Evolutionary conservation across 345 rosid genomes (phyloP).

Genomic region (Limnanthes douglasii): DNA sequence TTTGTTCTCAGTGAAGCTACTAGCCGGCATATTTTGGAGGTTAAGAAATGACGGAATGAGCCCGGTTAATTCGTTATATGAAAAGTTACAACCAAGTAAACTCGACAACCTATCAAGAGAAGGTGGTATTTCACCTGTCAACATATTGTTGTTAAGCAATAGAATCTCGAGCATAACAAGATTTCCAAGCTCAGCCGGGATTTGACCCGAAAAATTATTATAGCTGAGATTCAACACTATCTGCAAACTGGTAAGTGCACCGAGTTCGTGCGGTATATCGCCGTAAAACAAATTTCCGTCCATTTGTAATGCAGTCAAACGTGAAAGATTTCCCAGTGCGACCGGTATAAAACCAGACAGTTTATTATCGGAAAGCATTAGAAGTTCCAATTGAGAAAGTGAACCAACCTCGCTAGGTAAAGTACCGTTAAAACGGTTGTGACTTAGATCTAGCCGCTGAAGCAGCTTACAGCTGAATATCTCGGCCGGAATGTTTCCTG

Average conservation of each 20-base stretch:
- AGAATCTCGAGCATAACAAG: conserved; percentile 44
- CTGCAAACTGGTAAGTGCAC: conserved; percentile 56
- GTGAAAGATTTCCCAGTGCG: conserved; percentile 43
- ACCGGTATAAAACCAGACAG: conserved; percentile 42
- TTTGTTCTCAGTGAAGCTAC: conserved; percentile 43
- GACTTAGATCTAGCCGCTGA: conserved; percentile 75
- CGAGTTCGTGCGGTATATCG: conserved; percentile 41
- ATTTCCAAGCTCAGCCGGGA: conserved; percentile 64
- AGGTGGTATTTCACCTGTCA: conserved; percentile 60
- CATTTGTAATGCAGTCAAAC: conserved; percentile 71
- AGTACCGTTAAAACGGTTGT: conserved; percentile 38
- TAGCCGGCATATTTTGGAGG: conserved; percentile 26
- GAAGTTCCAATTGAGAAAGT: conserved; percentile 71
- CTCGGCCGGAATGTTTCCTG: conserved; percentile 51
- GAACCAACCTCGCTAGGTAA: conserved; percentile 46
- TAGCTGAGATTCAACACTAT: conserved; percentile 78
- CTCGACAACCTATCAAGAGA: conserved; percentile 54
- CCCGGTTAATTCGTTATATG: conserved; percentile 57
- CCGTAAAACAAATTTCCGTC: conserved; percentile 68
- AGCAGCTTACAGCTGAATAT: conserved; percentile 64
- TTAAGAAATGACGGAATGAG: conserved; percentile 36
- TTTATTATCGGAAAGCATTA: conserved; percentile 62
- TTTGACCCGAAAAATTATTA: conserved; percentile 56
- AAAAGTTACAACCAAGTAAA: conserved; percentile 73
- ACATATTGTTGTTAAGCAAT: conserved; percentile 61